Evolutionary conservation across 106 monocot genomes (phyloP).

Genomic region (Dendrobium catenatum): DNA sequence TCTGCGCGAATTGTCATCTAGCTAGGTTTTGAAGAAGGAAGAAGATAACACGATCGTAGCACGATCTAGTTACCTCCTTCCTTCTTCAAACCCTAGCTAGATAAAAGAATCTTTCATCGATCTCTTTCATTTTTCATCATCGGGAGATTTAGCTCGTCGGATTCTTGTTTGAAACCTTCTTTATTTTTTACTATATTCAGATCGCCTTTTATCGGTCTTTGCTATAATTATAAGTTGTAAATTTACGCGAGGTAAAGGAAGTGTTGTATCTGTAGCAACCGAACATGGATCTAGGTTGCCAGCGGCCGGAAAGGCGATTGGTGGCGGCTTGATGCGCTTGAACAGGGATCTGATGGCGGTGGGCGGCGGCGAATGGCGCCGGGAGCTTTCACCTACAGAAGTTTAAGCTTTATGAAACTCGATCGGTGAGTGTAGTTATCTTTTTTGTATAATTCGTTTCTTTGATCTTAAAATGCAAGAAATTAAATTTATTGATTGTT

Average conservation of each 20-base stretch:
- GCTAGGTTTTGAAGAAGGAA: constrained; percentile 6
- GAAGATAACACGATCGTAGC: neutral
- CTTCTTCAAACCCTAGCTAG: constrained; percentile 4
- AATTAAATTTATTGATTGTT: too few species aligned
- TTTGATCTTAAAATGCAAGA: too few species aligned
- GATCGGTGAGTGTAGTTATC: constrained; percentile 31
- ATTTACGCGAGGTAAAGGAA: neutral
- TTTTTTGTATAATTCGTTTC: constrained; percentile 3
- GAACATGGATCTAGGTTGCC: constrained; percentile 18
- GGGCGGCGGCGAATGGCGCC: neutral
- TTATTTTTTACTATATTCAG: neutral
- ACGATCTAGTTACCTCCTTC: neutral
- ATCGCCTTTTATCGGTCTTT: neutral
- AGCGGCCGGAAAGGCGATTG: constrained; percentile 7
- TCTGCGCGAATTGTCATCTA: too few species aligned
- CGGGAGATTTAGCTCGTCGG: neutral
- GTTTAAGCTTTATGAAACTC: constrained; percentile 64
- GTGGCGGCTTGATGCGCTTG: constrained; percentile 14
- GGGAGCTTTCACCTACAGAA: constrained; percentile 33
- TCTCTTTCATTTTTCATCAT: neutral
- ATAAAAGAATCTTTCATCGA: neutral
- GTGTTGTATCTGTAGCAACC: constrained; percentile 34
- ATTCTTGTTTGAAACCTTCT: neutral
- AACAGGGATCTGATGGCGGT: constrained; percentile 12
- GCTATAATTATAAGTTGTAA: neutral